Percentiles rank a stretch among this genome's conserved stretches.
phyloP scores from a whole-genome alignment of 352 stramenopile genomes.

The Pythium oligandrum region DNA sequence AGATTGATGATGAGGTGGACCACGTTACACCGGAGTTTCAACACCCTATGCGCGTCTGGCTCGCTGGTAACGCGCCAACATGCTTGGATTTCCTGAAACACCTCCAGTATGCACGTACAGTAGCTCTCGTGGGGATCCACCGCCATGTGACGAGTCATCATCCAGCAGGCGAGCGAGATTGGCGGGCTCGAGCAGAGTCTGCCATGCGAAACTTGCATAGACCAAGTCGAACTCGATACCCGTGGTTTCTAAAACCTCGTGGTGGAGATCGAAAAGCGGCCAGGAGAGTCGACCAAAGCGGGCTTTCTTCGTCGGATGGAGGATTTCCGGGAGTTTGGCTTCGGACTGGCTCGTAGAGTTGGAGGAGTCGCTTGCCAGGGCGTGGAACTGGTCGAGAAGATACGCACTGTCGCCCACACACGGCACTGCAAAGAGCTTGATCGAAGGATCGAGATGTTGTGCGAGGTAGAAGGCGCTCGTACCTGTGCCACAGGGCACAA shows the following conservation, averaged over 20 bases:
- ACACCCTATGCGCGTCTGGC: too few relatives aligned
- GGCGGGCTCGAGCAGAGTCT: slow-evolving; percentile 61
- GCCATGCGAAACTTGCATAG: slow-evolving; percentile 72
- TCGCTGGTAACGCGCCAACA: slow-evolving; percentile 52
- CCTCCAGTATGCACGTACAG: slow-evolving; percentile 82
- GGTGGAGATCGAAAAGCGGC: slow-evolving; percentile 51
- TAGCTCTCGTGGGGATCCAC: slow-evolving; percentile 28
- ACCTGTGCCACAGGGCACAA: slow-evolving; percentile 70
- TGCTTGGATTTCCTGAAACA: slow-evolving; percentile 64
- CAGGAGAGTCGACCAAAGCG: slow-evolving; percentile 66
- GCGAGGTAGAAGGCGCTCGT: slow-evolving; percentile 79
- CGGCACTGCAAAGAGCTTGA: slow-evolving; percentile 55
- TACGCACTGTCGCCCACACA: slow-evolving; percentile 69
- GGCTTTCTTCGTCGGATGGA: slow-evolving; percentile 42
- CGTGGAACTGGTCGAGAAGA: slow-evolving; percentile 44
- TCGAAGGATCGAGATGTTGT: slow-evolving; percentile 43
- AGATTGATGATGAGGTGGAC: slow-evolving; percentile 12
- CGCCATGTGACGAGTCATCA: too few relatives aligned
- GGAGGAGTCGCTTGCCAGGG: slow-evolving; percentile 23
- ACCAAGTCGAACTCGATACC: slow-evolving; percentile 70
- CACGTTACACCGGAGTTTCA: not conserved
- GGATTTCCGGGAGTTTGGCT: slow-evolving; percentile 26
- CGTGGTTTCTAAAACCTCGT: slow-evolving; percentile 55
- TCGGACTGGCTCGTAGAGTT: not conserved
- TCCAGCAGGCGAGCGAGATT: slow-evolving; percentile 30